phyloP scores from a whole-genome alignment of 306 rosid species.

The Cucumis cinereus region DNA sequence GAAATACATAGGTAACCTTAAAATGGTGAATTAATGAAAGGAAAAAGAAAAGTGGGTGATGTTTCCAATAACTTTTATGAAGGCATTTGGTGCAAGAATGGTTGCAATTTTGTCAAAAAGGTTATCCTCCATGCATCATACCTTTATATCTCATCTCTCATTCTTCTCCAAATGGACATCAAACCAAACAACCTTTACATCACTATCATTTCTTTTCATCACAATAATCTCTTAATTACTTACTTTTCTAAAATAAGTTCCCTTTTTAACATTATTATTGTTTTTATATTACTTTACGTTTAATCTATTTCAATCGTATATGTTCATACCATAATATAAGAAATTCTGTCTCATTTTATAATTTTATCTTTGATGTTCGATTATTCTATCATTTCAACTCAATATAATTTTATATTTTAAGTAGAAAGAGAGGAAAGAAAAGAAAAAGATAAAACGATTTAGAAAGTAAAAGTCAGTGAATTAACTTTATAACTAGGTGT shows the following conservation, averaged over 20 bases:
- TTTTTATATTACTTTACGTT: too few species aligned
- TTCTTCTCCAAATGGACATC: background rate
- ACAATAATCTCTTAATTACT: background rate
- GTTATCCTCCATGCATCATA: background rate
- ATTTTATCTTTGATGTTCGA: background rate
- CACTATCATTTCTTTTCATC: background rate
- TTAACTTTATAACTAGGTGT: background rate
- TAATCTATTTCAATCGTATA: too few species aligned
- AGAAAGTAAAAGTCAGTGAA: background rate
- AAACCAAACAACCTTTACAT: background rate
- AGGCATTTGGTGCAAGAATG: background rate
- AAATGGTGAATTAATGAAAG: background rate
- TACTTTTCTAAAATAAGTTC: background rate
- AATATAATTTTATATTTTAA: background rate
- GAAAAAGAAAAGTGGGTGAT: background rate
- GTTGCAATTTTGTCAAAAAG: constrained; percentile 4
- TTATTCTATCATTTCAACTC: background rate
- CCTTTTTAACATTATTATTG: background rate
- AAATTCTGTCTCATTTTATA: background rate
- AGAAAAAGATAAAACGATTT: background rate
- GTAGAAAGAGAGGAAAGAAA: background rate
- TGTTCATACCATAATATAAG: background rate
- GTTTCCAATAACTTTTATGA: background rate
- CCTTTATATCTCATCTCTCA: background rate
- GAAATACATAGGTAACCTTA: background rate